Percentiles rank a stretch among this genome's conserved stretches.
These are phyloP conservation scores for Yarrowia sp. DNA, from an alignment of 805 yeast genomes.

Conservation along the genomic window DNA sequence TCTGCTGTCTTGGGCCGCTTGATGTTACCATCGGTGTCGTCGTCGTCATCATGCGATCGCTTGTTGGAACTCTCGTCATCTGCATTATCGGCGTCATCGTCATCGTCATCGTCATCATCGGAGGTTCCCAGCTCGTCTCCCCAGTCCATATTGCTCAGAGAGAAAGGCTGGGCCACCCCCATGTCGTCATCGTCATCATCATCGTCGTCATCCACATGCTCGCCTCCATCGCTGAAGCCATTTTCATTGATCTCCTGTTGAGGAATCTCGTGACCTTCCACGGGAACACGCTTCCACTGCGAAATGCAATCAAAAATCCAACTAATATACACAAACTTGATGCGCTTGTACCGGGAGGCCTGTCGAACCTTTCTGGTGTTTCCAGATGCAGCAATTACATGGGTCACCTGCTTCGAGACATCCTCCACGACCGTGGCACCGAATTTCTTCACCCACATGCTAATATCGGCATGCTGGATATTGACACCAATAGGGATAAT, in stretches of 20 bases:
- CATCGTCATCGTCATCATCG: slow-evolving; percentile 25
- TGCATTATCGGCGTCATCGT: slow-evolving; percentile 25
- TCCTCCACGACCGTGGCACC: slow-evolving; percentile 82
- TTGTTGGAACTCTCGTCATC: slow-evolving; percentile 26
- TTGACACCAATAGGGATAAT: slow-evolving; percentile 80
- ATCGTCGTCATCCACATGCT: slow-evolving; percentile 27
- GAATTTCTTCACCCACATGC: slow-evolving; percentile 86
- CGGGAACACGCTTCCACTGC: slow-evolving; percentile 69
- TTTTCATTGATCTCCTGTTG: slow-evolving; percentile 27
- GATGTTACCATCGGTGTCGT: slow-evolving; percentile 6
- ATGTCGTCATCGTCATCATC: slow-evolving; percentile 27
- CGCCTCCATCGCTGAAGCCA: slow-evolving; percentile 37
- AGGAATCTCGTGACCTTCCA: slow-evolving; percentile 45
- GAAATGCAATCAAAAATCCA: slow-evolving; percentile 89
- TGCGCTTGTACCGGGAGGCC: slow-evolving; percentile 59
- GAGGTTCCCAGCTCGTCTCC: slow-evolving; percentile 18
- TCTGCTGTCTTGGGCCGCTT: slow-evolving; percentile 27
- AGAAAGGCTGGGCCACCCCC: not conserved
- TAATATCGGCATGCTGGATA: slow-evolving; percentile 75
- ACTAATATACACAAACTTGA: slow-evolving; percentile 81
- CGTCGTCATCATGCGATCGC: slow-evolving; percentile 23
- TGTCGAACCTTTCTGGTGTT: slow-evolving; percentile 80
- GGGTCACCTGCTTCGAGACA: slow-evolving; percentile 72
- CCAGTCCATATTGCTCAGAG: slow-evolving; percentile 17
- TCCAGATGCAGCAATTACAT: slow-evolving; percentile 76